Conservation (phyloP, 345 rosid species). For the Salix suchowensis region DNA sequence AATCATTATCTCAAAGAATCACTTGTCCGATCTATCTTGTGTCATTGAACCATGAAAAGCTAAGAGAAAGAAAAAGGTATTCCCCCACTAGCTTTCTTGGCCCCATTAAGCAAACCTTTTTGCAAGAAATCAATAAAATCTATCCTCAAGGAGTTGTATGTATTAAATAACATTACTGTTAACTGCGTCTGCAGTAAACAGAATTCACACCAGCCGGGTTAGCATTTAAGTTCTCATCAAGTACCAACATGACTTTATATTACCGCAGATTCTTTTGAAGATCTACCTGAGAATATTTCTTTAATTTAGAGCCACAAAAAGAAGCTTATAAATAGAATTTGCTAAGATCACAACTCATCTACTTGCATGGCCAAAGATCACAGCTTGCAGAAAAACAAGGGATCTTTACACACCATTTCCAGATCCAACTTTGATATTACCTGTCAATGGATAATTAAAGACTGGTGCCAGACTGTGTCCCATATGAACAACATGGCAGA, state of each 20-base stretch:
- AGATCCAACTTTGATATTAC: not conserved
- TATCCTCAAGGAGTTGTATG: not conserved
- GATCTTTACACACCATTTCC: slow-evolving; percentile 2
- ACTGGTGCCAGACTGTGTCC: not conserved
- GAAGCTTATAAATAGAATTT: slow-evolving; percentile 6
- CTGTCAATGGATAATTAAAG: not conserved
- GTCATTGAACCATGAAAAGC: not conserved
- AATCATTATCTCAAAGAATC: no score
- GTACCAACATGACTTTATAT: slow-evolving; percentile 2
- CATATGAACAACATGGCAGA: not conserved
- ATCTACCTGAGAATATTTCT: slow-evolving; percentile 15
- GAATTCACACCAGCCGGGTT: not conserved
- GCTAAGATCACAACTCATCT: slow-evolving; percentile 11
- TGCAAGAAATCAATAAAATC: not conserved
- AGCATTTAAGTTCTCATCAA: no score
- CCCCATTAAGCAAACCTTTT: not conserved
- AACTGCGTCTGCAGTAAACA: not conserved
- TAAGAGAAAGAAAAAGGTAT: not conserved
- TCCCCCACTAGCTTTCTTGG: slow-evolving; percentile 9
- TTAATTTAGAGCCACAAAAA: slow-evolving; percentile 17
- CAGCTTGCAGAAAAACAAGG: slow-evolving; percentile 6
- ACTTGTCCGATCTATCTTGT: not conserved
- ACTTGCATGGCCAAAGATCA: slow-evolving; percentile 3
- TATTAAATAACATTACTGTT: not conserved
- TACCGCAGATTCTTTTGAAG: slow-evolving; percentile 2